Conservation (phyloP, 768 basidiomycete genomes). For the Fistulinella prunicolor region DNA sequence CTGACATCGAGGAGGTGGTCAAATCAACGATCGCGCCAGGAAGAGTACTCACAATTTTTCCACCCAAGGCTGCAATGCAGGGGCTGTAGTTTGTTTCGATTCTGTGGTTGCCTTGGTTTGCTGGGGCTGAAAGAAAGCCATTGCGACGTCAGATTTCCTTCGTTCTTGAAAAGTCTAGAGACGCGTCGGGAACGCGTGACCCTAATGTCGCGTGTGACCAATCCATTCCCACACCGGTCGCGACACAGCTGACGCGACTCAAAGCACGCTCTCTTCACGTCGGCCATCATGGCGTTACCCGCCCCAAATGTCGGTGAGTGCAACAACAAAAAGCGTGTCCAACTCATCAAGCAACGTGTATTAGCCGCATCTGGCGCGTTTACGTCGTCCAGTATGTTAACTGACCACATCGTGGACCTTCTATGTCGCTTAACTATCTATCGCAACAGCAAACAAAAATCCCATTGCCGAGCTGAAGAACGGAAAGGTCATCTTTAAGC, state of each 20-base stretch:
- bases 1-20: conserved; percentile 39
- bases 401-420: background rate
- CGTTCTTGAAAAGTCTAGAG: too few relatives aligned
- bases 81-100: conserved; percentile 48
- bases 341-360: background rate
- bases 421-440: background rate
- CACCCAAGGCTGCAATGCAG: conserved; percentile 87
- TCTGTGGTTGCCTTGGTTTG: conserved; percentile 38
- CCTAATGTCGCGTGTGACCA: conserved; percentile 34
- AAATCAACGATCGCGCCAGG: background rate
- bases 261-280: conserved; percentile 9
- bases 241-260: conserved; percentile 24
- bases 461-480: conserved; percentile 66
- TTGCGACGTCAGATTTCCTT: too few relatives aligned
- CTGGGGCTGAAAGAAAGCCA: conserved; percentile 66
- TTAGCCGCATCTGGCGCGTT: conserved; percentile 14
- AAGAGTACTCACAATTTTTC: conserved; percentile 86
- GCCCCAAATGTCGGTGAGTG: conserved; percentile 17
- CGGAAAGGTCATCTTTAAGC: conserved; percentile 72
- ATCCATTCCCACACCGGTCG: conserved; percentile 31
- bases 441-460: conserved; percentile 38
- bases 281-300: conserved; percentile 21
- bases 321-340: conserved; percentile 1
- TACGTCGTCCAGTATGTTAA: conserved; percentile 16
- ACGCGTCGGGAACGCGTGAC: conserved; percentile 51